Percentiles rank a stretch among this genome's conserved stretches.
These are phyloP conservation scores for Xylaria digitata DNA, from an alignment of 2,329 filamentous ascomycete genomes.

Conservation along the genomic window DNA sequence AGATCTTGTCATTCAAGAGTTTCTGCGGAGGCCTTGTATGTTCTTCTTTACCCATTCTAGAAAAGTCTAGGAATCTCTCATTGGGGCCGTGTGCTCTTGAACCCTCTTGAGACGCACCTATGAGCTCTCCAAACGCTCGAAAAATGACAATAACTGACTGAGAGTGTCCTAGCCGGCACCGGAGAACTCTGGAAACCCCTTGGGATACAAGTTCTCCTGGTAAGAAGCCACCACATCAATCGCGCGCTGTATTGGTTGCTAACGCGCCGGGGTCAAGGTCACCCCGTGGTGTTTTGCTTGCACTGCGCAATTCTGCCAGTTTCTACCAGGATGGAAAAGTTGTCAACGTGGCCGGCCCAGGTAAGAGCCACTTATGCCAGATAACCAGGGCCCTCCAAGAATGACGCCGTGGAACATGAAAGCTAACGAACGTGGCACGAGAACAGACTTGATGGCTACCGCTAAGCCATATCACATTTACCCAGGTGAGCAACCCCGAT, in stretches of 20 bases:
- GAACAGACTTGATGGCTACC: slow-evolving; percentile 80
- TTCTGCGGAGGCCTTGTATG: slow-evolving; percentile 68
- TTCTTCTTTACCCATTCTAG: slow-evolving; percentile 42
- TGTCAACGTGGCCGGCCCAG: slow-evolving; percentile 64
- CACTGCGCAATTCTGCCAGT: slow-evolving; percentile 82
- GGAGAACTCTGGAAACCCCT: slow-evolving; percentile 38
- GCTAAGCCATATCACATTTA: slow-evolving; percentile 94
- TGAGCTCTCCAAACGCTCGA: background rate
- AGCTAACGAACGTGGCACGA: slow-evolving; percentile 22
- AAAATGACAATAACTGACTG: background rate
- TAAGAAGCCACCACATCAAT: slow-evolving; percentile 18
- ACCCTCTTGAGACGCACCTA: background rate
- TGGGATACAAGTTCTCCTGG: slow-evolving; percentile 90
- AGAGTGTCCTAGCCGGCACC: slow-evolving; percentile 11
- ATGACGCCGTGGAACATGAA: slow-evolving; percentile 14
- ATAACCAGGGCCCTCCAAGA: background rate
- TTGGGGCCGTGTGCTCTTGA: background rate
- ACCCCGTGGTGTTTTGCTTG: slow-evolving; percentile 49
- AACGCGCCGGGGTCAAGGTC: slow-evolving; percentile 48
- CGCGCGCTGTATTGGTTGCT: slow-evolving; percentile 8
- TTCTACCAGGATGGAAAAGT: slow-evolving; percentile 84
- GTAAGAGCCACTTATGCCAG: slow-evolving; percentile 19
- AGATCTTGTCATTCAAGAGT: slow-evolving; percentile 82
- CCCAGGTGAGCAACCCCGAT: slow-evolving; percentile 63
- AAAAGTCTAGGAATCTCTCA: background rate